Evolutionary conservation across 2,329 filamentous ascomycete species (phyloP).

Genomic region (Fusarium sp.): DNA sequence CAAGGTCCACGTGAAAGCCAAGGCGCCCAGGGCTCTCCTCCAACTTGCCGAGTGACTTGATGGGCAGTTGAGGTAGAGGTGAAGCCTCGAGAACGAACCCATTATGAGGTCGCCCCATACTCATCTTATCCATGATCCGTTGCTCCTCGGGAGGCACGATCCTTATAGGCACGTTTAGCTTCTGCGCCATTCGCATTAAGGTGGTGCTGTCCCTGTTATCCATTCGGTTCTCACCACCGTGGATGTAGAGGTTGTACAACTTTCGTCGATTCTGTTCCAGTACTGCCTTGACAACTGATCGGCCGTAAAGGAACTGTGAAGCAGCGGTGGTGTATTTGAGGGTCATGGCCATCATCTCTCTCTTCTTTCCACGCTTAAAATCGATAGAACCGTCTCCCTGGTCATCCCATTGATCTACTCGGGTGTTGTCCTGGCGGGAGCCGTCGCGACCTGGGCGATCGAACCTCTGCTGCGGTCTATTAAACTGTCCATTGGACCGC

Average conservation of each 20-base stretch:
- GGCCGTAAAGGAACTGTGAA: slow-evolving; percentile 92
- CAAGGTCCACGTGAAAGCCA: slow-evolving; percentile 70
- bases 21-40: slow-evolving; percentile 56
- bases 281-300: slow-evolving; percentile 82
- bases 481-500: not conserved
- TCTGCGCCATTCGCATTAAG: slow-evolving; percentile 60
- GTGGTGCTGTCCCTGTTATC: slow-evolving; percentile 58
- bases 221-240: slow-evolving; percentile 66
- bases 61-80: slow-evolving; percentile 77
- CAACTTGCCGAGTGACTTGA: slow-evolving; percentile 66
- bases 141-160: slow-evolving; percentile 71
- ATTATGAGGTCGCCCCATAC: slow-evolving; percentile 85
- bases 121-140: slow-evolving; percentile 84
- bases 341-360: slow-evolving; percentile 51
- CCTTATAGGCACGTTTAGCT: slow-evolving; percentile 64
- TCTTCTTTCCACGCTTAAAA: slow-evolving; percentile 39
- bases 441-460: slow-evolving; percentile 5
- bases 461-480: slow-evolving; percentile 14
- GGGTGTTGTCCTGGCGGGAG: slow-evolving; percentile 16
- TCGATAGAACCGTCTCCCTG: slow-evolving; percentile 2
- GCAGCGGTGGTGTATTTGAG: slow-evolving; percentile 79
- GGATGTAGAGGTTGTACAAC: slow-evolving; percentile 87
- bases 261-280: slow-evolving; percentile 74
- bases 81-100: slow-evolving; percentile 89
- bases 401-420: slow-evolving; percentile 19